Percentiles rank a stretch among this genome's conserved stretches.
These are phyloP conservation scores for Santalum album DNA, from an alignment of 164 flowering plant species.

Conservation along the genomic window DNA sequence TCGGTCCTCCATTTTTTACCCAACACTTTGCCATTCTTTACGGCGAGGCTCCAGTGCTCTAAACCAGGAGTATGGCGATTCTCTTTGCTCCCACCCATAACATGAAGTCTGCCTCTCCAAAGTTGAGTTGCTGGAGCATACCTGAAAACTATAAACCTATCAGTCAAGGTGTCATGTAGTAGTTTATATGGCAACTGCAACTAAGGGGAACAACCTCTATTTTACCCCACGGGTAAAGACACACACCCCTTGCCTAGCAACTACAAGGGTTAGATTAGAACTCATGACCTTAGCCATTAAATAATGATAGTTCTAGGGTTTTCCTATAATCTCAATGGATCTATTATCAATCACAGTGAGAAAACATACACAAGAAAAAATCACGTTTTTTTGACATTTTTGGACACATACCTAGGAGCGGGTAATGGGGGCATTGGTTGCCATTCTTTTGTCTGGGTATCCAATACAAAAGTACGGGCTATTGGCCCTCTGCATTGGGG, in stretches of 20 bases:
- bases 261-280: too few species aligned
- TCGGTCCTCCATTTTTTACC: constrained; percentile 77
- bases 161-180: background rate
- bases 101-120: constrained; percentile 98
- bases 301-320: too few species aligned
- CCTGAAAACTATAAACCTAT: constrained; percentile 28
- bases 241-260: too few species aligned
- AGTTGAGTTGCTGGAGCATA: constrained; percentile 97
- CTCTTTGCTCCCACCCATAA: constrained; percentile 97
- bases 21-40: constrained; percentile 74
- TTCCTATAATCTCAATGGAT: too few species aligned
- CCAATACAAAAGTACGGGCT: constrained; percentile 57
- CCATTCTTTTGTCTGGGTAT: constrained; percentile 72
- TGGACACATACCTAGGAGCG: constrained; percentile 58
- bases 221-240: too few species aligned
- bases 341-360: too few species aligned
- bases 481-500: constrained; percentile 90
- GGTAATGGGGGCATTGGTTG: constrained; percentile 61
- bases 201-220: background rate
- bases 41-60: constrained; percentile 96
- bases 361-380: too few species aligned
- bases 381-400: too few species aligned
- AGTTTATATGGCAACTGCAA: background rate
- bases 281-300: too few species aligned
- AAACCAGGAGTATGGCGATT: constrained; percentile 76